These are phyloP conservation scores for Beauveria varroae DNA, from an alignment of 2,329 filamentous ascomycete genomes.

Conservation along the genomic window DNA sequence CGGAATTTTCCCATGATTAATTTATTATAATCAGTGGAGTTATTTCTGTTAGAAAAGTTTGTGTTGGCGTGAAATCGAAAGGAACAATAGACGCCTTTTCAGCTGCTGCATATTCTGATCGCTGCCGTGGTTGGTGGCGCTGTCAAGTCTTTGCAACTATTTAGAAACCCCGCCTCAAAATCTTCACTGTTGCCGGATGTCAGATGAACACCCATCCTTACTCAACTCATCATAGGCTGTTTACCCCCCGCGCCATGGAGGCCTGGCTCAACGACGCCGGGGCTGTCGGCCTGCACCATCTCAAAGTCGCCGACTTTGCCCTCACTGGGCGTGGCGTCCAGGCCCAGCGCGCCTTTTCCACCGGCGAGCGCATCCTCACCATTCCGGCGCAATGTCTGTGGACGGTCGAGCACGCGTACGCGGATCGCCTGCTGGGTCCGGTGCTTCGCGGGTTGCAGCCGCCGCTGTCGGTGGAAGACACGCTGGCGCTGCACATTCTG, in stretches of 20 bases:
- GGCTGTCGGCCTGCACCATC: constrained; percentile 22
- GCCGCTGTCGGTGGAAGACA: constrained; percentile 26
- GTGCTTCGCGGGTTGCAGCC: constrained; percentile 23
- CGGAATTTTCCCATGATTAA: too few relatives aligned
- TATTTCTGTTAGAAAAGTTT: too few relatives aligned
- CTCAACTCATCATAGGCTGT: too few relatives aligned
- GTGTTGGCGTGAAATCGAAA: too few relatives aligned
- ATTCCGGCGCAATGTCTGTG: constrained; percentile 23
- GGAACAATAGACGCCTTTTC: too few relatives aligned
- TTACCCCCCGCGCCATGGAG: constrained; percentile 18
- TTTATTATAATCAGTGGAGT: too few relatives aligned
- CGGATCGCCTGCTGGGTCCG: constrained; percentile 24
- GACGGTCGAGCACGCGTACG: constrained; percentile 25
- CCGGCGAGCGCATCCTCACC: constrained; percentile 26
- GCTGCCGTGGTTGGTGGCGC: too few relatives aligned
- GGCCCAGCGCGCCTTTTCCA: constrained; percentile 22
- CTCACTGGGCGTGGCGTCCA: constrained; percentile 25
- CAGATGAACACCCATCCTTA: too few relatives aligned
- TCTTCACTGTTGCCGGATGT: too few relatives aligned
- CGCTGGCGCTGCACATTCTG: constrained; percentile 25
- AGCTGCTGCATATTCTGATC: too few relatives aligned
- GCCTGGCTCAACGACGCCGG: constrained; percentile 24
- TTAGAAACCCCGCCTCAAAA: too few relatives aligned
- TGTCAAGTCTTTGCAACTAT: too few relatives aligned
- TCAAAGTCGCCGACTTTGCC: constrained; percentile 26